Evolutionary conservation across 441 rosid genomes (phyloP).

Genomic region (Gossypium davidsonii): DNA sequence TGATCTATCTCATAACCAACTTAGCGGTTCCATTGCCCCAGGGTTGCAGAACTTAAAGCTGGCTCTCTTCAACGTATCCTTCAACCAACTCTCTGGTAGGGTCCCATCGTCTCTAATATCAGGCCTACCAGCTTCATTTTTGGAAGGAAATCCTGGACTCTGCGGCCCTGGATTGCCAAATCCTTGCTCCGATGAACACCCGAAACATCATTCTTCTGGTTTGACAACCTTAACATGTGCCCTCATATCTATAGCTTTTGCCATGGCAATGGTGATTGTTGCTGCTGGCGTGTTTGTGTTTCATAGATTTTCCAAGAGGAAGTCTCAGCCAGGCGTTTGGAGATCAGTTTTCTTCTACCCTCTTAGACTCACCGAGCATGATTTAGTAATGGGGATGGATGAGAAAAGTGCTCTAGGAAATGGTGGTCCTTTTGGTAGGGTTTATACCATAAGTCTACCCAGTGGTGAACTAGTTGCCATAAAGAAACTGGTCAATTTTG

Average conservation of each 20-base stretch:
- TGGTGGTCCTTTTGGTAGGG: slow-evolving; percentile 49
- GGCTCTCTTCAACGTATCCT: slow-evolving; percentile 68
- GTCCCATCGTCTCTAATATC: slow-evolving; percentile 53
- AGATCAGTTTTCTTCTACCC: slow-evolving; percentile 56
- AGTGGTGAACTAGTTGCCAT: slow-evolving; percentile 53
- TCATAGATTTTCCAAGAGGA: slow-evolving; percentile 46
- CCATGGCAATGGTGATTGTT: slow-evolving; percentile 35
- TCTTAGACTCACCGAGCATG: slow-evolving; percentile 52
- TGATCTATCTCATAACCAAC: slow-evolving; percentile 57
- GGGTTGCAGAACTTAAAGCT: slow-evolving; percentile 58
- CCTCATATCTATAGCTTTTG: slow-evolving; percentile 60
- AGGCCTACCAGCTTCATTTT: slow-evolving; percentile 77
- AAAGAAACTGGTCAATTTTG: slow-evolving; percentile 47
- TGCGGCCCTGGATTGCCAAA: slow-evolving; percentile 77
- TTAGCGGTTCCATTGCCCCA: slow-evolving; percentile 52
- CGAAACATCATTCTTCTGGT: slow-evolving; percentile 25
- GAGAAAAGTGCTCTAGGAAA: slow-evolving; percentile 41
- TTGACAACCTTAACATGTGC: slow-evolving; percentile 36
- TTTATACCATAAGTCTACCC: slow-evolving; percentile 37
- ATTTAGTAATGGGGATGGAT: slow-evolving; percentile 42
- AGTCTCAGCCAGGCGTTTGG: slow-evolving; percentile 40
- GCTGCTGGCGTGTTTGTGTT: slow-evolving; percentile 30
- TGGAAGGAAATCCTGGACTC: slow-evolving; percentile 80
- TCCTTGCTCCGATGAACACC: slow-evolving; percentile 39
- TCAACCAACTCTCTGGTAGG: slow-evolving; percentile 48